Evolutionary conservation across 192 early-diverging fungal species (phyloP).

Genomic region (Entomortierella beljakovae): DNA sequence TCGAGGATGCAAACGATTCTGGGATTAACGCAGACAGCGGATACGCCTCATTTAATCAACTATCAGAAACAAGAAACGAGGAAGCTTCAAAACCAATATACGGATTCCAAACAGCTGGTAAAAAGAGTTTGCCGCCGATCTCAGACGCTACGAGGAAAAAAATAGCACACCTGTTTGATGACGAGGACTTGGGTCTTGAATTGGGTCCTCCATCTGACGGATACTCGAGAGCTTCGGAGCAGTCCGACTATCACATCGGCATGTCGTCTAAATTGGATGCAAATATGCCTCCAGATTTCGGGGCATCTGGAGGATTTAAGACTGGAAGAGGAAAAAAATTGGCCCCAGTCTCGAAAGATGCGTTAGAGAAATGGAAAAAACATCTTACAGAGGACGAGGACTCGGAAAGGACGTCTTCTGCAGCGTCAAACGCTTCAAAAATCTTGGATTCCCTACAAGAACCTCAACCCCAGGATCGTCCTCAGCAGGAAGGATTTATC

Average conservation of each 20-base stretch:
- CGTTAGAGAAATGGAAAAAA: slow-evolving; percentile 23
- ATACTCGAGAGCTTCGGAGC: background rate
- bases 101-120: slow-evolving; percentile 14
- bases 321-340: slow-evolving; percentile 27
- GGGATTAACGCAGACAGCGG: too few relatives aligned
- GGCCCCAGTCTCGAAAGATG: slow-evolving; percentile 1
- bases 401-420: background rate
- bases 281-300: background rate
- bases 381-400: slow-evolving; percentile 3
- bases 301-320: slow-evolving; percentile 5
- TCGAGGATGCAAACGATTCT: slow-evolving; percentile 3
- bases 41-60: too few relatives aligned
- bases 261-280: background rate
- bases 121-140: slow-evolving; percentile 1
- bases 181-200: background rate
- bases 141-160: slow-evolving; percentile 16
- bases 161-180: slow-evolving; percentile 13
- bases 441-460: background rate
- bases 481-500: background rate
- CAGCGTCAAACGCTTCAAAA: background rate
- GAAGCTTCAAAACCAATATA: background rate
- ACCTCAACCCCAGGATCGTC: background rate
- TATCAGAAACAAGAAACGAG: too few relatives aligned
- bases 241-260: background rate
- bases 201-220: background rate